Percentiles rank a stretch among this genome's conserved stretches.
phyloP scores from a whole-genome alignment of 768 basidiomycete species.

The Grammothele lineata region DNA sequence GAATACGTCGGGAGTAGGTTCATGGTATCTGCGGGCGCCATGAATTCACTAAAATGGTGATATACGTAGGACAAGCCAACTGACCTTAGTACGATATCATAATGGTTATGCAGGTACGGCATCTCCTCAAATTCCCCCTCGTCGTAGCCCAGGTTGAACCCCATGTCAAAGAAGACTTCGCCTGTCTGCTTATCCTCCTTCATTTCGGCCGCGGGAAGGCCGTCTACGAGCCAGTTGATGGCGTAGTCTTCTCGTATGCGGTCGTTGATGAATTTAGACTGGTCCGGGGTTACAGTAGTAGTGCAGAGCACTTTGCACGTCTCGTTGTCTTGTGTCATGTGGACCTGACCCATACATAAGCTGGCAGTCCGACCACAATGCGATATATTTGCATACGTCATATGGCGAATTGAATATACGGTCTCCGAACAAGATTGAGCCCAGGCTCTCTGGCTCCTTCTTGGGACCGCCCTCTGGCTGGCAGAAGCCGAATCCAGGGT shows the following conservation, averaged over 20 bases:
- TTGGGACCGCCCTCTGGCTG: slow-evolving; percentile 67
- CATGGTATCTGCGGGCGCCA: slow-evolving; percentile 63
- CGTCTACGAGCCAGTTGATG: slow-evolving; percentile 92
- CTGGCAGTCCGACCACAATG: too few species aligned
- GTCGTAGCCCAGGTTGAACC: slow-evolving; percentile 85
- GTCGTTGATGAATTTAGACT: slow-evolving; percentile 87
- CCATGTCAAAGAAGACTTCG: slow-evolving; percentile 90
- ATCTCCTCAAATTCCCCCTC: slow-evolving; percentile 50
- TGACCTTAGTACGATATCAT: slow-evolving; percentile 77
- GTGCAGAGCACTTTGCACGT: slow-evolving; percentile 78
- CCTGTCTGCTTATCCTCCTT: slow-evolving; percentile 73
- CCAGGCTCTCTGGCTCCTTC: slow-evolving; percentile 80
- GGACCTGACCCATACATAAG: slow-evolving; percentile 62
- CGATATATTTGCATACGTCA: slow-evolving; percentile 72
- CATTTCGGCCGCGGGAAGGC: slow-evolving; percentile 92
- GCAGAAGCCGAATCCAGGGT: slow-evolving; percentile 84
- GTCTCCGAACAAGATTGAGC: slow-evolving; percentile 95
- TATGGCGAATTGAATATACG: slow-evolving; percentile 90
- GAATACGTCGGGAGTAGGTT: slow-evolving; percentile 59
- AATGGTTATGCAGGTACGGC: slow-evolving; percentile 89
- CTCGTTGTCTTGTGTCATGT: slow-evolving; percentile 72
- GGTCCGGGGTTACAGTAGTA: slow-evolving; percentile 54
- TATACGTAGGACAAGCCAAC: slow-evolving; percentile 10
- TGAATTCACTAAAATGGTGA: too few species aligned
- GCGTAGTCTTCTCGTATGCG: slow-evolving; percentile 91